Evolutionary conservation across 306 rosid genomes (phyloP), one percentile per base, ranked within the genome.

Genomic region (Quillaja saponaria): DNA sequence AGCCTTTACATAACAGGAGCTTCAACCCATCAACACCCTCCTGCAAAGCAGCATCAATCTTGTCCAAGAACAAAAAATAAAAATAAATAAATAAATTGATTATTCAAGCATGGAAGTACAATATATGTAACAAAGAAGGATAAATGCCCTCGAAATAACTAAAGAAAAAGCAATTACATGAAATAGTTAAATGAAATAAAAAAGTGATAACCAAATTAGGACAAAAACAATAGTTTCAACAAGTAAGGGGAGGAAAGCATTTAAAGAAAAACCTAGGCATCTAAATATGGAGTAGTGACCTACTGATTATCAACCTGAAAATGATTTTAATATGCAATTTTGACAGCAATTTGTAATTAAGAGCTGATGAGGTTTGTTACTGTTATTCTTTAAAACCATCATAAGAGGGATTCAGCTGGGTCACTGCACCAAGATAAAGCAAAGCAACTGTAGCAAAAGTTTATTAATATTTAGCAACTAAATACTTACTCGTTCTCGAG

Each of bases 401-500:
- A n/a, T n/a, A n/a, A n/a, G n/a, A n/a, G n/a, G n/a, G n/a, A n/a
- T n/a, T n/a, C n/a, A n/a, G n/a, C n/a, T n/a, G n/a, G n/a, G n/a
- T n/a, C n/a, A n/a, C 51, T 21, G 17, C 14, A 52, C 44, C 31
- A 47, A 62, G 34, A 45, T 1, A 8, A 37, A 50, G 19, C 19
- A 49, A 62, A 52, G 52, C 0, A 48, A 18, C 17, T 61, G 18
- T 34, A 53, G n/a, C n/a, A n/a, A n/a, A n/a, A n/a, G n/a, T n/a
- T n/a, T n/a, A n/a, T n/a, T n/a, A n/a, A n/a, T n/a, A n/a, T n/a
- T n/a, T n/a, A n/a, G n/a, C n/a, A n/a, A n/a, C n/a, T n/a, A 38
- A 66, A 15, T 75, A 79, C 94, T 81, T 77, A 92, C 99, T 54
- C 92, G 80, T 66, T 79, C 85, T 74, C 58, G 91, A 78, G 99